phyloP scores from a whole-genome alignment of 2,329 filamentous ascomycete genomes.

The Ceratocystis destructans region DNA sequence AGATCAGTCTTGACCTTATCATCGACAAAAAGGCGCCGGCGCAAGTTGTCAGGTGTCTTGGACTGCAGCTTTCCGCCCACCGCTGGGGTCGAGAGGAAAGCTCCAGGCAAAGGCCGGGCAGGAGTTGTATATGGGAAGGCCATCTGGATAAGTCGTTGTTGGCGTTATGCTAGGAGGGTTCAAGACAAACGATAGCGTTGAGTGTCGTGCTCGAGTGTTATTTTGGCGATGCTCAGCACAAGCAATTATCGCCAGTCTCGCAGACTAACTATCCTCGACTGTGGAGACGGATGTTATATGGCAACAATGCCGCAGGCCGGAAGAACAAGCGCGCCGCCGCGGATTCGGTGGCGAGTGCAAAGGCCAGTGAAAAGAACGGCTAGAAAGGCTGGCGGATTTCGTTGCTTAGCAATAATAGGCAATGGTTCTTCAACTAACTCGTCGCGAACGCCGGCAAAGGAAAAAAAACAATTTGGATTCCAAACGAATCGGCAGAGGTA shows the following conservation, averaged over 20 bases:
- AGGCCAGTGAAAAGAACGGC: neutral
- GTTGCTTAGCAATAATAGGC: neutral
- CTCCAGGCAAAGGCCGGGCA: conserved; percentile 58
- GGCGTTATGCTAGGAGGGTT: neutral
- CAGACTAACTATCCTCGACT: neutral
- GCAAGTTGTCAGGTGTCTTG: conserved; percentile 31
- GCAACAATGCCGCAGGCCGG: neutral
- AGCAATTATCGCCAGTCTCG: no score
- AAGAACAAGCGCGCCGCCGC: conserved; percentile 1
- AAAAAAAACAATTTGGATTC: neutral
- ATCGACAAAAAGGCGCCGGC: conserved; percentile 38
- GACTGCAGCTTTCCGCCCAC: conserved; percentile 30
- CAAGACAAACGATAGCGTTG: neutral
- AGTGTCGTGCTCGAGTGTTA: no score
- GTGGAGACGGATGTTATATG: neutral
- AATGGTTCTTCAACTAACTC: neutral
- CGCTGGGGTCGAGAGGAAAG: conserved; percentile 62
- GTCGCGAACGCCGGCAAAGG: neutral
- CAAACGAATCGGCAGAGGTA: neutral
- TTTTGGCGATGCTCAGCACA: neutral
- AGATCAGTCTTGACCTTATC: conserved; percentile 11
- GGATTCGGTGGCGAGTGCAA: no score
- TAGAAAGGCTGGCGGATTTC: neutral
- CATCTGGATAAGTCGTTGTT: conserved; percentile 29
- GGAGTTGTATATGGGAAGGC: conserved; percentile 48